phyloP scores from a whole-genome alignment of 768 basidiomycete genomes.

The Trametes coccinea region DNA sequence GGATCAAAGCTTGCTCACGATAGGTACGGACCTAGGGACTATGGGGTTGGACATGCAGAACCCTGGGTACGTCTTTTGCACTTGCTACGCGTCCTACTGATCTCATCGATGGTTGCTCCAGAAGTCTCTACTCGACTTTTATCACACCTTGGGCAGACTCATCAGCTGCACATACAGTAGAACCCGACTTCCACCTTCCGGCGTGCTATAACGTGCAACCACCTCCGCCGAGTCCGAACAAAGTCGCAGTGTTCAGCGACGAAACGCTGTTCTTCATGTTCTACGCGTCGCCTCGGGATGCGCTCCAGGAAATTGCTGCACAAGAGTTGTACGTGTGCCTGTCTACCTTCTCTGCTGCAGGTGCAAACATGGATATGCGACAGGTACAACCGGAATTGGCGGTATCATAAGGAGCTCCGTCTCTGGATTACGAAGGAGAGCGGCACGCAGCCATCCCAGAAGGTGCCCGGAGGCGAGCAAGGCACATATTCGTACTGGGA shows the following conservation, averaged over 20 bases:
- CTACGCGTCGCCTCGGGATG: conserved; percentile 90
- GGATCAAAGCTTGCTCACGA: conserved; percentile 77
- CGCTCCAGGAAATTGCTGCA: conserved; percentile 90
- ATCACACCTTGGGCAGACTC: conserved; percentile 97
- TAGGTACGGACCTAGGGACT: conserved; percentile 89
- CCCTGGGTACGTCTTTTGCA: conserved; percentile 53
- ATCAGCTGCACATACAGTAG: conserved; percentile 78
- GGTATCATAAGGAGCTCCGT: conserved; percentile 91
- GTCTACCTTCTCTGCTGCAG: conserved; percentile 6
- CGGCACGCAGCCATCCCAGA: conserved; percentile 71
- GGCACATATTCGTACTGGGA: conserved; percentile 93
- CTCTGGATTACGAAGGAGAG: conserved; percentile 88
- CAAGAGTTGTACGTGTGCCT: conserved; percentile 80
- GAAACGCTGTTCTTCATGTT: conserved; percentile 99
- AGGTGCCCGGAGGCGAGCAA: conserved; percentile 79
- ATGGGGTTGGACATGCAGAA: conserved; percentile 90
- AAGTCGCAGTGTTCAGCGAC: conserved; percentile 86
- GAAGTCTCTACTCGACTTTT: conserved; percentile 88
- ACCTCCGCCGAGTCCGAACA: conserved; percentile 76
- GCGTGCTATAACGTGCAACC: conserved; percentile 92
- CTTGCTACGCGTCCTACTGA: neutral
- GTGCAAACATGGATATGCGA: conserved; percentile 11
- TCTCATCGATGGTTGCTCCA: conserved; percentile 31
- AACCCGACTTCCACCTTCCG: conserved; percentile 91
- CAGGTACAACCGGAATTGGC: conserved; percentile 94